phyloP scores from a whole-genome alignment of 1,284 basidiomycete species.

The Phylloporus sp. region DNA sequence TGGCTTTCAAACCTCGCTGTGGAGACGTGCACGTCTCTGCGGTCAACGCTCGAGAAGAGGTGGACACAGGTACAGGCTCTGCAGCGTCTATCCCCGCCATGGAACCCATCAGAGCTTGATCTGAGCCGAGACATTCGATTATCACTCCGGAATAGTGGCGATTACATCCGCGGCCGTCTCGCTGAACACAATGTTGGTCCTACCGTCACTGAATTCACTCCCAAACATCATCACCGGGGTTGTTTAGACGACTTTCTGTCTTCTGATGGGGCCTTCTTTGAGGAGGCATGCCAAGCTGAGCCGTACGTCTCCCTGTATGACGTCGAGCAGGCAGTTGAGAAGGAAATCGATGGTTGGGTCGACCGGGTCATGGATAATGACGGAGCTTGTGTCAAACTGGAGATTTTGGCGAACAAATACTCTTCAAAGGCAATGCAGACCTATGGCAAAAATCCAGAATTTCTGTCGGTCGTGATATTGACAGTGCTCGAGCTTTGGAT shows the following conservation, averaged over 20 bases:
- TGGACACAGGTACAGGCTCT: slow-evolving; percentile 18
- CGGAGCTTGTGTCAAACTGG: slow-evolving; percentile 21
- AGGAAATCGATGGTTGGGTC: slow-evolving; percentile 41
- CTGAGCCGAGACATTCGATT: background rate
- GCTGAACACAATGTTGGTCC: background rate
- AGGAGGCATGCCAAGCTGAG: slow-evolving; percentile 15
- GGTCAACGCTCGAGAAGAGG: slow-evolving; percentile 20
- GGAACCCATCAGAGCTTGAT: background rate
- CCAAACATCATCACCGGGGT: slow-evolving; percentile 11
- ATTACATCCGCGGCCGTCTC: slow-evolving; percentile 32
- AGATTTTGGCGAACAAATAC: slow-evolving; percentile 40
- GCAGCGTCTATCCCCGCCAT: background rate
- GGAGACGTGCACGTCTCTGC: slow-evolving; percentile 22
- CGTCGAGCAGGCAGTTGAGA: slow-evolving; percentile 41
- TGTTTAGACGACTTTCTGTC: slow-evolving; percentile 12
- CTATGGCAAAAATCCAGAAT: slow-evolving; percentile 47
- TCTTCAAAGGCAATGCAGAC: slow-evolving; percentile 24
- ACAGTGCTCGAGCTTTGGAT: slow-evolving; percentile 53
- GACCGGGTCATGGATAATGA: slow-evolving; percentile 12
- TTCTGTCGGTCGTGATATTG: slow-evolving; percentile 50
- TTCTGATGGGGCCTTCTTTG: background rate
- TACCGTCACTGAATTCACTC: slow-evolving; percentile 16
- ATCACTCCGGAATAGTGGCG: slow-evolving; percentile 11
- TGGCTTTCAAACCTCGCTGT: slow-evolving; percentile 27
- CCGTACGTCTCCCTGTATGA: slow-evolving; percentile 36